phyloP scores from a whole-genome alignment of 805 yeast genomes.

The Torulaspora microellipsoides region DNA sequence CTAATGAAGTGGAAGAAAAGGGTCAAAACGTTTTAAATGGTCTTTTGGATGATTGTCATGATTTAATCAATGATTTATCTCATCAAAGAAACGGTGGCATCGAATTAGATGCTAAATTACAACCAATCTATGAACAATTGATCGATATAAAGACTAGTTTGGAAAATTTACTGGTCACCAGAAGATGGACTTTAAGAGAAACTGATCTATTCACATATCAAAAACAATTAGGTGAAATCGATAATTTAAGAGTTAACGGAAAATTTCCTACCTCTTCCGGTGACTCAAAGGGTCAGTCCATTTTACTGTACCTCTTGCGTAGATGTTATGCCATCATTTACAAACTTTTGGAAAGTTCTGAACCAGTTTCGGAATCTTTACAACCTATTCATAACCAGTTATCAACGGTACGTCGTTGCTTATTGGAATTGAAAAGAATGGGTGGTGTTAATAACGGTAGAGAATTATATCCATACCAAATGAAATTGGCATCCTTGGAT shows the following conservation, averaged over 20 bases:
- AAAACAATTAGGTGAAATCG: slow-evolving; percentile 65
- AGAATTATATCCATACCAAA: slow-evolving; percentile 92
- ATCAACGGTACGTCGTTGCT: slow-evolving; percentile 84
- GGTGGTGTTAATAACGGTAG: slow-evolving; percentile 86
- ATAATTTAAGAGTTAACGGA: slow-evolving; percentile 63
- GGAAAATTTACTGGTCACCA: slow-evolving; percentile 80
- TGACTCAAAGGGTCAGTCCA: slow-evolving; percentile 51
- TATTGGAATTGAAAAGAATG: slow-evolving; percentile 83
- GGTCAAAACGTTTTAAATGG: slow-evolving; percentile 59
- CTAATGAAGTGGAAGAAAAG: slow-evolving; percentile 33
- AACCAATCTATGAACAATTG: slow-evolving; percentile 59
- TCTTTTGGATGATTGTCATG: slow-evolving; percentile 77
- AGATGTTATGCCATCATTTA: slow-evolving; percentile 89
- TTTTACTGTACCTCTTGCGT: slow-evolving; percentile 72
- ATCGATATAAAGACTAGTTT: slow-evolving; percentile 63
- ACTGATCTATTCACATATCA: slow-evolving; percentile 89
- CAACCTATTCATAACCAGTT: slow-evolving; percentile 93
- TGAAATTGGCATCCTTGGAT: slow-evolving; percentile 88
- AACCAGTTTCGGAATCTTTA: slow-evolving; percentile 91
- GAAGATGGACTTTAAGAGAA: slow-evolving; percentile 96
- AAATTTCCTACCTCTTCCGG: slow-evolving; percentile 41
- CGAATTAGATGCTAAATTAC: slow-evolving; percentile 47
- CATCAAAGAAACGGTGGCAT: slow-evolving; percentile 33
- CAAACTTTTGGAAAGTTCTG: slow-evolving; percentile 83
- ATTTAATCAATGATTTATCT: slow-evolving; percentile 62